Evolutionary conservation across 257 asterid species (phyloP).

Genomic region (Coffea eugenioides): DNA sequence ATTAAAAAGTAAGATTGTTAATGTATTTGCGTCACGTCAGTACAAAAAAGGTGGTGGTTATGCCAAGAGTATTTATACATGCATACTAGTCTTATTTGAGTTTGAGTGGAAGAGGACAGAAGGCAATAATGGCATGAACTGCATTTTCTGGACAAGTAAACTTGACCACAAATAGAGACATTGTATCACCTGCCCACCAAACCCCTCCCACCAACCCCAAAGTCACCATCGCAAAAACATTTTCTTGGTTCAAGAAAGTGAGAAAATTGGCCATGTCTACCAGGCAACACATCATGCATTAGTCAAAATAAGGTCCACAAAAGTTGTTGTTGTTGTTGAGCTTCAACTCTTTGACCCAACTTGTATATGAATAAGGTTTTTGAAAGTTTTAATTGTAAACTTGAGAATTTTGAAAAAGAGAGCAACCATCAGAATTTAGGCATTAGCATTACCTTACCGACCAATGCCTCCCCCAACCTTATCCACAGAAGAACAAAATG

Average conservation of each 20-base stretch:
- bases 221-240: not conserved
- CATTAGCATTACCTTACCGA: not conserved
- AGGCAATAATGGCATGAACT: too few species aligned
- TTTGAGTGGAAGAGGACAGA: too few species aligned
- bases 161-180: too few species aligned
- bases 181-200: not conserved
- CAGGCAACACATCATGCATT: not conserved
- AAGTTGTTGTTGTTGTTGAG: not conserved
- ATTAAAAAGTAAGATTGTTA: too few species aligned
- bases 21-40: too few species aligned
- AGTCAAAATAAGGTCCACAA: not conserved
- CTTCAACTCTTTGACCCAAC: not conserved
- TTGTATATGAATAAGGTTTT: not conserved
- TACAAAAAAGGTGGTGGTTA: too few species aligned
- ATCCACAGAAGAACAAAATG: not conserved
- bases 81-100: too few species aligned
- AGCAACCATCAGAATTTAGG: not conserved
- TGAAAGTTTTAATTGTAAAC: too few species aligned
- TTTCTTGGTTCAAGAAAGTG: not conserved
- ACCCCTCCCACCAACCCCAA: not conserved
- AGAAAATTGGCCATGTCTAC: not conserved
- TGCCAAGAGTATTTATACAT: too few species aligned
- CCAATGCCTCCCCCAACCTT: not conserved
- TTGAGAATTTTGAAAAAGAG: too few species aligned
- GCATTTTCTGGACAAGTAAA: too few species aligned